These are phyloP conservation scores for Dictyostelium intermedium DNA, from an alignment of 78 protist genomes.

Conservation along the genomic window DNA sequence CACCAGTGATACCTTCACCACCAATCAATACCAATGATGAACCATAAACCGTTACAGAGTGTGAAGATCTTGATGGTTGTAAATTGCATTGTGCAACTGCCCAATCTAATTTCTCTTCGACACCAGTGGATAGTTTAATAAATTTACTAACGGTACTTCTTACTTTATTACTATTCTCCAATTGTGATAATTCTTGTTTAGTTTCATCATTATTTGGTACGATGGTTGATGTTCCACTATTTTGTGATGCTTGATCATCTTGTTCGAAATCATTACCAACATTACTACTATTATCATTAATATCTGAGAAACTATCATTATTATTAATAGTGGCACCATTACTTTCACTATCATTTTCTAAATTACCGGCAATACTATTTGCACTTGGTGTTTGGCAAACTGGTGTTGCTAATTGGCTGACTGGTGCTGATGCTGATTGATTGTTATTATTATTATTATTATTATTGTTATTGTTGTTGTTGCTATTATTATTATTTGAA, in stretches of 20 bases:
- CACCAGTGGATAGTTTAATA: slow-evolving; percentile 33
- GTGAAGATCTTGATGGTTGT: slow-evolving; percentile 58
- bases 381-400: not conserved
- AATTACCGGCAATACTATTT: not conserved
- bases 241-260: slow-evolving; percentile 5
- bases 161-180: slow-evolving; percentile 50
- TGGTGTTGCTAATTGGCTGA: not conserved
- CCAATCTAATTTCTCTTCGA: slow-evolving; percentile 74
- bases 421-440: not conserved
- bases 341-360: slow-evolving; percentile 7
- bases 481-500: not conserved
- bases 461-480: not conserved
- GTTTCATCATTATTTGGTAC: slow-evolving; percentile 11
- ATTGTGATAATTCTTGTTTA: slow-evolving; percentile 41
- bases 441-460: not conserved
- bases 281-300: not conserved
- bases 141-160: slow-evolving; percentile 44
- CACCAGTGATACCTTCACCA: slow-evolving; percentile 51
- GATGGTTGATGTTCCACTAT: not conserved
- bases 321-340: not conserved
- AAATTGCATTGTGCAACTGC: not conserved
- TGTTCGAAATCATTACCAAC: not conserved
- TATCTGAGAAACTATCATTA: not conserved
- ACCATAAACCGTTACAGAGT: slow-evolving; percentile 66
- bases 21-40: slow-evolving; percentile 60